These are phyloP conservation scores for Herpetomonas samuelpessoai DNA, from an alignment of 208 protist genomes.

Conservation along the genomic window DNA sequence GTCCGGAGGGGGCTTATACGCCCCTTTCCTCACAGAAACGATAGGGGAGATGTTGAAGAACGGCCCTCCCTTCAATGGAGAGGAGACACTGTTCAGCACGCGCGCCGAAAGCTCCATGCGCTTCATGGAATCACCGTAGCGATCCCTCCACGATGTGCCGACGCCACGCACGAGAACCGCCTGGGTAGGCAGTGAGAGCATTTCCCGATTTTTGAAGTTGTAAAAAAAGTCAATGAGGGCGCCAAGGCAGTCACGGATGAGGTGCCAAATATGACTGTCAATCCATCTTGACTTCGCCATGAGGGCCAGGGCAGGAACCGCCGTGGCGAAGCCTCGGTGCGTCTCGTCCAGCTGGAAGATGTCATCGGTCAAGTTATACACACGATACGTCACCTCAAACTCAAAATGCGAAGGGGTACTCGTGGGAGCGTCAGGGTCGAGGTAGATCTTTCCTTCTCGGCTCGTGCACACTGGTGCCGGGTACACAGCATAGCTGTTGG, in stretches of 20 bases:
- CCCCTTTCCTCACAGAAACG: too few relatives aligned
- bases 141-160: slow-evolving; percentile 2
- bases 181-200: background rate
- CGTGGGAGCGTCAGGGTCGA: slow-evolving; percentile 3
- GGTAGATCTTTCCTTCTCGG: background rate
- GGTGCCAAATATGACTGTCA: slow-evolving; percentile 19
- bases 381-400: background rate
- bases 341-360: background rate
- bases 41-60: background rate
- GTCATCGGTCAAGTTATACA: background rate
- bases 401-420: background rate
- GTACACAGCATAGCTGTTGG: slow-evolving; percentile 5
- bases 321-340: slow-evolving; percentile 1
- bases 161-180: background rate
- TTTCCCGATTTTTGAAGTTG: background rate
- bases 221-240: slow-evolving; percentile 6
- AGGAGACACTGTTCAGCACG: slow-evolving; percentile 4
- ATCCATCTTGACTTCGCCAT: slow-evolving; percentile 7
- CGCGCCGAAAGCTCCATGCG: background rate
- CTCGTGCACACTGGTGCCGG: slow-evolving; percentile 13
- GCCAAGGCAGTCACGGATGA: slow-evolving; percentile 13
- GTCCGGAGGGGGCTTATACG: too few relatives aligned
- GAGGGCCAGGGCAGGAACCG: slow-evolving; percentile 21
- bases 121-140: background rate
- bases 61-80: background rate